phyloP scores from a whole-genome alignment of 83 land plant species.

The Larix sibirica region DNA sequence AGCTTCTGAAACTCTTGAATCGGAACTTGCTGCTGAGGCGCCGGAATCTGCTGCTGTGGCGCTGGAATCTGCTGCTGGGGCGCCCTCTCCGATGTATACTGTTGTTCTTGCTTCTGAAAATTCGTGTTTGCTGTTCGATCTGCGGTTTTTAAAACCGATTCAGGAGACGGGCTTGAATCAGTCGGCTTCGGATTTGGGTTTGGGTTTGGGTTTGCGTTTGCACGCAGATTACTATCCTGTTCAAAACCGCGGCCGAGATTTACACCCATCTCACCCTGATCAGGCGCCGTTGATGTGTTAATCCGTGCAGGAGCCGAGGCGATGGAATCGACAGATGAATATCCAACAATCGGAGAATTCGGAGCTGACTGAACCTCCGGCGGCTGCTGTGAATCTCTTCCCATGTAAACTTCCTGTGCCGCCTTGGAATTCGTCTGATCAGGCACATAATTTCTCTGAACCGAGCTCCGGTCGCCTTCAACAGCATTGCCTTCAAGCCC shows the following conservation, averaged over 20 bases:
- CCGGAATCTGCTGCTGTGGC: not conserved
- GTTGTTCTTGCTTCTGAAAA: not conserved
- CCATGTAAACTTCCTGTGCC: not conserved
- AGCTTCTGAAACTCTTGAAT: not conserved
- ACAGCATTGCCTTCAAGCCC: constrained; percentile 35
- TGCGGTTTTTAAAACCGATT: not conserved
- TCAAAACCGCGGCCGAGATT: too few species aligned
- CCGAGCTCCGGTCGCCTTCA: not conserved
- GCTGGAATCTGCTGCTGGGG: not conserved
- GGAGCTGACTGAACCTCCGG: not conserved
- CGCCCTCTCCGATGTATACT: not conserved
- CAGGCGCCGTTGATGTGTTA: too few species aligned
- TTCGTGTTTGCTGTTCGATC: not conserved
- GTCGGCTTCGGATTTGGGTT: not conserved
- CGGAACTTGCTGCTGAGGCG: not conserved
- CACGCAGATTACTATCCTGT: not conserved
- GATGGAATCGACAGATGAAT: too few species aligned
- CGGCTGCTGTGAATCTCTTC: not conserved
- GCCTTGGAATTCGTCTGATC: too few species aligned
- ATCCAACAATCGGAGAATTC: too few species aligned
- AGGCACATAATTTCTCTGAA: not conserved
- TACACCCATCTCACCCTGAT: not conserved
- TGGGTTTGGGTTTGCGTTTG: not conserved
- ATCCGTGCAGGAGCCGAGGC: too few species aligned
- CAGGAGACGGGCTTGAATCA: not conserved